Percentiles rank a stretch among this genome's conserved stretches.
phyloP scores from a whole-genome alignment of 331 rosid species.

The Malus hybrid region DNA sequence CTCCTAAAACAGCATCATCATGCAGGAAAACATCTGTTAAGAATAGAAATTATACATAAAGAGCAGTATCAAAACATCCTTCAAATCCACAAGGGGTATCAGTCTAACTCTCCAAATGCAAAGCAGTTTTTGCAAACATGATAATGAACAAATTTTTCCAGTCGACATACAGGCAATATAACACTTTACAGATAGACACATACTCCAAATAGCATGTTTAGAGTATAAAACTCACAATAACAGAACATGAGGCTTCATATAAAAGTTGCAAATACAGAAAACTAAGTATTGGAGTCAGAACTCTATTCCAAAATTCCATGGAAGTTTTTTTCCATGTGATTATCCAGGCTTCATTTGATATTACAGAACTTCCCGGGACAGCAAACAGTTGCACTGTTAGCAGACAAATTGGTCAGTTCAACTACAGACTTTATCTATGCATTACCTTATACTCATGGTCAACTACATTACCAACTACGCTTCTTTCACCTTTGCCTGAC shows the following conservation, averaged over 20 bases:
- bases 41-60: conserved; percentile 5
- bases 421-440: not conserved
- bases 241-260: not conserved
- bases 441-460: not conserved
- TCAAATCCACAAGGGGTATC: not conserved
- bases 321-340: not conserved
- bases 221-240: not conserved
- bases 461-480: not conserved
- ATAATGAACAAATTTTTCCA: no score
- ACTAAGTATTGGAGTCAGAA: not conserved
- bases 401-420: not conserved
- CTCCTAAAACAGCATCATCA: conserved; percentile 60
- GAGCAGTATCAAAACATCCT: conserved; percentile 5
- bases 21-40: conserved; percentile 10
- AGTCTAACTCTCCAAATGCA: conserved; percentile 7
- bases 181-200: not conserved
- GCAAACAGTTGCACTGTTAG: not conserved
- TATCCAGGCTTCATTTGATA: not conserved
- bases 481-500: not conserved
- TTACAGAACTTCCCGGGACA: not conserved
- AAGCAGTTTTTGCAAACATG: not conserved
- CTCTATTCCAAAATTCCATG: not conserved
- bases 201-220: not conserved
- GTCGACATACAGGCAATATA: not conserved
- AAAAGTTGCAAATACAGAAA: not conserved